phyloP scores from a whole-genome alignment of 139 green algal genomes.

The Pleodorina starrii region DNA sequence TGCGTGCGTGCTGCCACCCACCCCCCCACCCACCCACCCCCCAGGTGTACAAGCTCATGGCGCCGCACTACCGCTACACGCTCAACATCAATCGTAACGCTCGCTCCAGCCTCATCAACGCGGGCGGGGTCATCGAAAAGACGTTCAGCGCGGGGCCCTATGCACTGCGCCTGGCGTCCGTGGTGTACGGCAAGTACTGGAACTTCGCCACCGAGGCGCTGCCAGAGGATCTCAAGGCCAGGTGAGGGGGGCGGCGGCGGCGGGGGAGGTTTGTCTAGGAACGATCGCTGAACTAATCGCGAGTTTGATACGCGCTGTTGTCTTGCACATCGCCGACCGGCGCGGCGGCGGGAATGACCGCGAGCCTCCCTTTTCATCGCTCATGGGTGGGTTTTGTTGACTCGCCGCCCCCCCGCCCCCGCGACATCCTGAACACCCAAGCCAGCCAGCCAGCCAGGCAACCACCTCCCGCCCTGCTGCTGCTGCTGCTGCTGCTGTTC shows the following conservation, averaged over 20 bases:
- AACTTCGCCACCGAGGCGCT: conserved; percentile 25
- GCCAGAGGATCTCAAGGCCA: conserved; percentile 9
- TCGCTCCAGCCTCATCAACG: conserved; percentile 63
- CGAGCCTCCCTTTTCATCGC: no score
- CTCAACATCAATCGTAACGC: conserved; percentile 71
- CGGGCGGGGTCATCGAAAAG: conserved; percentile 60
- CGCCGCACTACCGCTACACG: conserved; percentile 72
- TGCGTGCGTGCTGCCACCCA: neutral
- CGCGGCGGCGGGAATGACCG: no score
- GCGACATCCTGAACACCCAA: no score
- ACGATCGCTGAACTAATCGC: no score
- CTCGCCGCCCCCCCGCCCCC: no score
- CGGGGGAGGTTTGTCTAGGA: no score
- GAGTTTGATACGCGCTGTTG: no score
- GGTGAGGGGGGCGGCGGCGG: neutral
- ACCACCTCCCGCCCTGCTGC: no score
- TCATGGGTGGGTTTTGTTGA: no score
- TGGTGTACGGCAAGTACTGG: conserved; percentile 53
- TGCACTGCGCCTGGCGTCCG: conserved; percentile 46
- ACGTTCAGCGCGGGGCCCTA: conserved; percentile 47
- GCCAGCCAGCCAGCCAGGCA: no score
- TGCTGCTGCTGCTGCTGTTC: no score
- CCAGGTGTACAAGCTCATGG: conserved; percentile 61
- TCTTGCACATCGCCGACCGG: no score
- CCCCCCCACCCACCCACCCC: neutral